A percentile compares a stretch with the other conserved stretches of the same genome.
These are phyloP conservation scores for Syzygium oleosum DNA, from an alignment of 345 rosid species.

Conservation along the genomic window DNA sequence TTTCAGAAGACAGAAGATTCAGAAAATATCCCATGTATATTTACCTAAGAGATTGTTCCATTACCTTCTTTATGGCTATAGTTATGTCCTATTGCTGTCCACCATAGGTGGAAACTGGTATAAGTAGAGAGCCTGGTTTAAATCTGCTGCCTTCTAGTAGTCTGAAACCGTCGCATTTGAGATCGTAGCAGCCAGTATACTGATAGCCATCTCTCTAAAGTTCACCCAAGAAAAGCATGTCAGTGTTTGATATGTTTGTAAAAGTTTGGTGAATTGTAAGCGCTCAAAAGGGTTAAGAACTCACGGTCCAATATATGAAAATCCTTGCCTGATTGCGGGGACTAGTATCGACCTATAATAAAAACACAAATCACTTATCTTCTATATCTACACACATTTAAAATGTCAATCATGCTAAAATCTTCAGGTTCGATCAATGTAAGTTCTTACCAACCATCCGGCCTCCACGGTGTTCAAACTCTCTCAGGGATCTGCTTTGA, in stretches of 20 bases:
- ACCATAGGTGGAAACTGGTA: constrained; percentile 5
- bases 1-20: background rate
- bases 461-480: background rate
- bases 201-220: constrained; percentile 12
- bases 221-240: background rate
- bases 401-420: background rate
- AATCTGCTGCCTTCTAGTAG: too few relatives aligned
- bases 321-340: background rate
- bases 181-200: constrained; percentile 9
- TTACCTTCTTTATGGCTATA: constrained; percentile 3
- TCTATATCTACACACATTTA: background rate
- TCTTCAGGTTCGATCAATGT: background rate
- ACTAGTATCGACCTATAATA: background rate
- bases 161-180: background rate
- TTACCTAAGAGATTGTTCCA: background rate
- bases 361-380: background rate
- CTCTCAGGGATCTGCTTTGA: background rate
- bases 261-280: background rate
- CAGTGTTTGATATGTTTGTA: background rate
- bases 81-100: constrained; percentile 1
- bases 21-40: background rate
- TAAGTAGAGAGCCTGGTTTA: too few relatives aligned
- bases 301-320: constrained; percentile 25
- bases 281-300: background rate
- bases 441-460: background rate